Base-by-base conservation (phyloP, 1,139 yeast species). In the Kurtzmaniella quercitrusa region DNA sequence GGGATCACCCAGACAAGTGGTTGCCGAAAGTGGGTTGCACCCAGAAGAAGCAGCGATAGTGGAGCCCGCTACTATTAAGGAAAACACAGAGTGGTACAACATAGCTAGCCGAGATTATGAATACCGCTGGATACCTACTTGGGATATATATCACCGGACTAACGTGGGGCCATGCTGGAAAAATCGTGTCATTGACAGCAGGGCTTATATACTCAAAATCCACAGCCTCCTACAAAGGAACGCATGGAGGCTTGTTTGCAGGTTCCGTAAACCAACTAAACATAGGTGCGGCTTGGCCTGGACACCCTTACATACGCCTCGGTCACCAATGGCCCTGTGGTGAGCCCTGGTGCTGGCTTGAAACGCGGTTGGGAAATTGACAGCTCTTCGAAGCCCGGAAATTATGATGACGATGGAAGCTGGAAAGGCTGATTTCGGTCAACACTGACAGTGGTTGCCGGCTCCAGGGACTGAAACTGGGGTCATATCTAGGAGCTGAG, bases 1-100 rank as follows among this genome's bases (percentile, higher is more conserved):
- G 2, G 68, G 59, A 49, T 79, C 74, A 12, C 80, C 44, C 9
- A 62, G 54, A 48, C 73, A 67, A 8, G 49, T 40, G 19, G 59
- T 37, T 7, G 59, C 39, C 12, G 54, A 49, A 19, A 64, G 44
- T 2, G 71, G 73, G 47, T 66, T 61, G 48, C 73, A 66, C 31
- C 49, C 47, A 45, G 36, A 44, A 27, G 14, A 11, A 8, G 51
- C 33, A 18, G 56, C 50, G 10, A 27, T 7, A 27, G 31, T n/a
- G 31, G 31, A 7, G 14, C 31, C 31, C 31, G 31, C 31, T 27
- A n/a, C 31, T n/a, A 27, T 27, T n/a, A 27, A 27, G 14, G 31
- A 27, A 4, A 27, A 27, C 14, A 27, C 12, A 11, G 31, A 27
- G 3, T 27, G 31, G 31, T 27, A 27, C 31, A 27, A 27, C 31